Conservation (phyloP, 2,329 filamentous ascomycete genomes). For the Tetracladium maxilliforme region DNA sequence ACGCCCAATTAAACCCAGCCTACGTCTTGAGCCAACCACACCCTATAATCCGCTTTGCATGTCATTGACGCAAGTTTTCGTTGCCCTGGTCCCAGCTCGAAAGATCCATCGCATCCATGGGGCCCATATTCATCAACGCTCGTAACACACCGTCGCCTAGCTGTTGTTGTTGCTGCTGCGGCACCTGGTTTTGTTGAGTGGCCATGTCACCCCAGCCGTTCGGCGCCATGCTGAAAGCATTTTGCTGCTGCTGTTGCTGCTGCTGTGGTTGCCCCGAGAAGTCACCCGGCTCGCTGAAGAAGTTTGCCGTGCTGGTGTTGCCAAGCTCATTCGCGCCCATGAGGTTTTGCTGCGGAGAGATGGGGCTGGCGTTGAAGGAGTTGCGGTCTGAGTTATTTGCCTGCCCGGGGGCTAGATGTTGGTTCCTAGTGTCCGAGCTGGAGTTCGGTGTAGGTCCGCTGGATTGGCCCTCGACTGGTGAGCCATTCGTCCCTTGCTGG, state of each 20-base stretch:
- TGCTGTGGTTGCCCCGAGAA: slow-evolving; percentile 3
- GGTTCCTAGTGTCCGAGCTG: slow-evolving; percentile 6
- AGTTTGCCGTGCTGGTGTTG: slow-evolving; percentile 7
- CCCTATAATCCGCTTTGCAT: too few species aligned
- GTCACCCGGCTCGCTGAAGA: slow-evolving; percentile 8
- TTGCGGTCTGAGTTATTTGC: slow-evolving; percentile 22
- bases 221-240: slow-evolving; percentile 20
- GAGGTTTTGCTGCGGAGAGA: slow-evolving; percentile 26
- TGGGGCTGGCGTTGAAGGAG: slow-evolving; percentile 38
- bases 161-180: slow-evolving; percentile 1
- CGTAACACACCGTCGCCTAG: slow-evolving; percentile 40
- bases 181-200: not conserved
- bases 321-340: slow-evolving; percentile 15
- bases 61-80: too few species aligned
- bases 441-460: slow-evolving; percentile 4
- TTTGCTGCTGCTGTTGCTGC: slow-evolving; percentile 2
- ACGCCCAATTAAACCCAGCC: too few species aligned
- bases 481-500: not conserved
- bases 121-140: slow-evolving; percentile 40
- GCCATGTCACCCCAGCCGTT: slow-evolving; percentile 20
- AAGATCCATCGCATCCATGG: slow-evolving; percentile 50
- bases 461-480: not conserved
- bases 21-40: too few species aligned
- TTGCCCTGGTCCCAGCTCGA: too few species aligned
- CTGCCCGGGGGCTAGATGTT: slow-evolving; percentile 13